Evolutionary conservation across 2,329 filamentous ascomycete genomes (phyloP).

Genomic region (Dactylonectria macrodidyma): DNA sequence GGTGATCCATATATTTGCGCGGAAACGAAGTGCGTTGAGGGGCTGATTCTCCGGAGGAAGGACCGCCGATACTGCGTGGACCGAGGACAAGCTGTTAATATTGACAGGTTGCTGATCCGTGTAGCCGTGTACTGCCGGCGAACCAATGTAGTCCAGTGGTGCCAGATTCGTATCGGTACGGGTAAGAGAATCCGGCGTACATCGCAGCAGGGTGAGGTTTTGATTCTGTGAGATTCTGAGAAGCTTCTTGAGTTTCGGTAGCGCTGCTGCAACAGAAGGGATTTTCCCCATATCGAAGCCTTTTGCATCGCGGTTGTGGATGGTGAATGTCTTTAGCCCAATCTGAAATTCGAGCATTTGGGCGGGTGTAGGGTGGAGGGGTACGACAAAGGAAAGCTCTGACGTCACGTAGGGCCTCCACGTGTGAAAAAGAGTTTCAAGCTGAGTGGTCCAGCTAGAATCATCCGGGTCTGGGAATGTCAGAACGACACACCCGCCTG

Average conservation of each 20-base stretch:
- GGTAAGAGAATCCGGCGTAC: not conserved
- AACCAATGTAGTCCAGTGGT: slow-evolving; percentile 30
- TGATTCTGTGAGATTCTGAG: slow-evolving; percentile 32
- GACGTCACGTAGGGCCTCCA: too few species aligned
- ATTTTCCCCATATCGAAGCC: slow-evolving; percentile 34
- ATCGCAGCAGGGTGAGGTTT: slow-evolving; percentile 15
- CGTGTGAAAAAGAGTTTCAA: too few species aligned
- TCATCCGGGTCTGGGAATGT: not conserved
- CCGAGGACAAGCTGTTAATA: slow-evolving; percentile 35
- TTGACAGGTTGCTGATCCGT: slow-evolving; percentile 42
- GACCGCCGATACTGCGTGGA: slow-evolving; percentile 34
- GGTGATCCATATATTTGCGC: slow-evolving; percentile 39
- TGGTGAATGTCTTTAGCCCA: slow-evolving; percentile 22
- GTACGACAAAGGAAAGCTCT: not conserved
- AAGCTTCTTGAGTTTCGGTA: slow-evolving; percentile 33
- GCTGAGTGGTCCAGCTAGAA: not conserved
- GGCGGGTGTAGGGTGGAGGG: not conserved
- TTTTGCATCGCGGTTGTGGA: slow-evolving; percentile 32
- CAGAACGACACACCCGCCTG: not conserved
- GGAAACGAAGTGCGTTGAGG: slow-evolving; percentile 38
- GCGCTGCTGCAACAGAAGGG: slow-evolving; percentile 16
- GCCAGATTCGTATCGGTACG: slow-evolving; percentile 35
- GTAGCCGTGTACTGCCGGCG: slow-evolving; percentile 37
- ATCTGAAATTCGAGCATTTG: too few species aligned
- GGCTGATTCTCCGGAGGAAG: slow-evolving; percentile 35